phyloP scores from a whole-genome alignment of 306 rosid species.

The Trifolium pratense region DNA sequence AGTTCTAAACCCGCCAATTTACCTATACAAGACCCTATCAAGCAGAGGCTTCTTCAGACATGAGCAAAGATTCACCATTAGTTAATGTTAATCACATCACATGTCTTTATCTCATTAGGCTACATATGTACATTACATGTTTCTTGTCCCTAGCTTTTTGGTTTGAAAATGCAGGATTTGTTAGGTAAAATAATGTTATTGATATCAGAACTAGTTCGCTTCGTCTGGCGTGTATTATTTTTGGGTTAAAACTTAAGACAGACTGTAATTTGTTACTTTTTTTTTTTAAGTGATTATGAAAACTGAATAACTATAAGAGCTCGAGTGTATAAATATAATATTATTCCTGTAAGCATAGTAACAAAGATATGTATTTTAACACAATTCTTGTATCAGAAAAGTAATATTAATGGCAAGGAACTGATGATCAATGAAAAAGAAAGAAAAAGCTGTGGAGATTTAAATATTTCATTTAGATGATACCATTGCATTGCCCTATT shows the following conservation, averaged over 20 bases:
- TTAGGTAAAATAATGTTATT: background rate
- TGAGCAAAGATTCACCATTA: slow-evolving; percentile 37
- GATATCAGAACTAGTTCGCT: background rate
- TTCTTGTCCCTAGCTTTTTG: background rate
- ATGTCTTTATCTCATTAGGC: slow-evolving; percentile 11
- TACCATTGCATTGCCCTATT: slow-evolving; percentile 18
- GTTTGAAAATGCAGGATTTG: slow-evolving; percentile 27
- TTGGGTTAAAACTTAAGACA: background rate
- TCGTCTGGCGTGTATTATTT: background rate
- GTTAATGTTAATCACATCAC: slow-evolving; percentile 4
- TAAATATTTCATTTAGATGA: slow-evolving; percentile 13
- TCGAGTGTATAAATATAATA: background rate
- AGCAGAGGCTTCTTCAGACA: slow-evolving; percentile 59
- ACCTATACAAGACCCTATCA: slow-evolving; percentile 51
- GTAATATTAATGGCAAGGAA: slow-evolving; percentile 6
- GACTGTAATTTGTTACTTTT: background rate
- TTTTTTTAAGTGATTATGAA: background rate
- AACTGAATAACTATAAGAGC: background rate
- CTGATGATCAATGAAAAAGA: slow-evolving; percentile 4
- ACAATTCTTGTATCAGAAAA: background rate
- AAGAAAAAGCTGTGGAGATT: slow-evolving; percentile 2
- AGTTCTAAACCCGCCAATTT: slow-evolving; percentile 47
- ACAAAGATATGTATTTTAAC: background rate
- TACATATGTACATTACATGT: background rate
- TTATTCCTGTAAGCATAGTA: background rate